These are phyloP conservation scores for Trametes gibbosa DNA, from an alignment of 768 basidiomycete species.

Conservation along the genomic window DNA sequence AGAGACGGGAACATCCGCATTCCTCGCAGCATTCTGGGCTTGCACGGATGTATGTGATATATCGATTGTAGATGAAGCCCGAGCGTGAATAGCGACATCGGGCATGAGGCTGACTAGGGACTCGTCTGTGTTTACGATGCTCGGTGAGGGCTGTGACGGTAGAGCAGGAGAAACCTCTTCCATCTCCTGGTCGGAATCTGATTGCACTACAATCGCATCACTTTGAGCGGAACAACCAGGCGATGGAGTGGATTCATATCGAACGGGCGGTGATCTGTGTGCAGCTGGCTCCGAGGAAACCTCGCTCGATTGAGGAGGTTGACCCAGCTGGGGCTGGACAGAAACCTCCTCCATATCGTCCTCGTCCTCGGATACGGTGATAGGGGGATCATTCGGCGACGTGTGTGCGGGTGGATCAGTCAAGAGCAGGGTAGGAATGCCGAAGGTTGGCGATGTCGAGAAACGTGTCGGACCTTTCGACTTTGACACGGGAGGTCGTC, in stretches of 20 bases:
- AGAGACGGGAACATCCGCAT: background rate
- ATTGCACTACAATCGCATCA: background rate
- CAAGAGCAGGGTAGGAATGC: conserved; percentile 35
- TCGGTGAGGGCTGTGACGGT: background rate
- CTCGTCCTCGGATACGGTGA: conserved; percentile 26
- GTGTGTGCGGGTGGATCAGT: background rate
- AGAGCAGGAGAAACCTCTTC: conserved; percentile 34
- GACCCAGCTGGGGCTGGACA: background rate
- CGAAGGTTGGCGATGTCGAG: conserved; percentile 33
- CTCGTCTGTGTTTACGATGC: background rate
- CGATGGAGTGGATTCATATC: background rate
- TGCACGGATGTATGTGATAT: too few species aligned
- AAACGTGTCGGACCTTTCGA: background rate
- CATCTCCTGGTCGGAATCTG: conserved; percentile 39
- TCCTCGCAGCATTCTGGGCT: background rate
- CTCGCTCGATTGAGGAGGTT: background rate
- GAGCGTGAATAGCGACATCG: background rate
- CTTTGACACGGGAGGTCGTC: conserved; percentile 20
- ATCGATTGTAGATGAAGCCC: too few species aligned
- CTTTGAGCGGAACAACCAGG: background rate
- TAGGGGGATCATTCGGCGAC: background rate
- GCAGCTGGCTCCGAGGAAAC: background rate
- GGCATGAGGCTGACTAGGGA: background rate
- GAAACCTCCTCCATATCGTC: conserved; percentile 38
- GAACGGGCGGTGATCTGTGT: background rate